Percentiles rank a stretch among this genome's conserved stretches.
Evolutionary conservation across 208 protist genomes (phyloP).

Genomic region (Leishmania guyanensis): DNA sequence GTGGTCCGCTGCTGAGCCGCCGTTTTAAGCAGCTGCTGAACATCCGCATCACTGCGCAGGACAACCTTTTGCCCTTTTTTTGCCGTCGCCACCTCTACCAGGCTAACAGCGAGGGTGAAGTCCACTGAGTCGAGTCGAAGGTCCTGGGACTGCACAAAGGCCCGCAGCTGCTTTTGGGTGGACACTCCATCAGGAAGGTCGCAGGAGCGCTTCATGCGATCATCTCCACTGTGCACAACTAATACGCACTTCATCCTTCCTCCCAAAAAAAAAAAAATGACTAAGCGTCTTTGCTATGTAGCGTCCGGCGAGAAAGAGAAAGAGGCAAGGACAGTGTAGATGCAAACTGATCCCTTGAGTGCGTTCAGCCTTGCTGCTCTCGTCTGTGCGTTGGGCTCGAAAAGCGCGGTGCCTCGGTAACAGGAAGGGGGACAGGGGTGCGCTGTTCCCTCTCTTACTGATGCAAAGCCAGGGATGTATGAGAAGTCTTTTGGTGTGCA

Average conservation of each 20-base stretch:
- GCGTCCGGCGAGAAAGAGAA: neutral
- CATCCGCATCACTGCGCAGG: conserved; percentile 29
- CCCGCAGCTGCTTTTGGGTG: conserved; percentile 33
- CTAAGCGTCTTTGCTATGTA: neutral
- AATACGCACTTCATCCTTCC: conserved; percentile 52
- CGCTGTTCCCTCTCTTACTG: neutral
- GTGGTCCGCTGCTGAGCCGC: neutral
- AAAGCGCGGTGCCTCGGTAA: neutral
- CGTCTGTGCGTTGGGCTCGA: neutral
- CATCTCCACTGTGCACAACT: conserved; percentile 42
- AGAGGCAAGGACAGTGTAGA: too few relatives aligned
- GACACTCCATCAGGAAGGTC: conserved; percentile 22
- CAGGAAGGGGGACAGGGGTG: neutral
- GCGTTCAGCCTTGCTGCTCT: neutral
- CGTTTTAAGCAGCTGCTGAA: conserved; percentile 22
- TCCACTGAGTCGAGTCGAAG: conserved; percentile 55
- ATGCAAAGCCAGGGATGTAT: too few relatives aligned
- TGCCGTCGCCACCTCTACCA: neutral
- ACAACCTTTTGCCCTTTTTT: neutral
- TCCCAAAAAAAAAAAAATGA: neutral
- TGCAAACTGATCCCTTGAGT: neutral
- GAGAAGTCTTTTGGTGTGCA: neutral
- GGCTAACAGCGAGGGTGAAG: conserved; percentile 50
- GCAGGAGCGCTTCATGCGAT: conserved; percentile 57
- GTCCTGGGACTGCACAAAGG: conserved; percentile 58